These are phyloP conservation scores for Filobasidium wieringae DNA, from an alignment of 768 basidiomycete species.

Conservation along the genomic window DNA sequence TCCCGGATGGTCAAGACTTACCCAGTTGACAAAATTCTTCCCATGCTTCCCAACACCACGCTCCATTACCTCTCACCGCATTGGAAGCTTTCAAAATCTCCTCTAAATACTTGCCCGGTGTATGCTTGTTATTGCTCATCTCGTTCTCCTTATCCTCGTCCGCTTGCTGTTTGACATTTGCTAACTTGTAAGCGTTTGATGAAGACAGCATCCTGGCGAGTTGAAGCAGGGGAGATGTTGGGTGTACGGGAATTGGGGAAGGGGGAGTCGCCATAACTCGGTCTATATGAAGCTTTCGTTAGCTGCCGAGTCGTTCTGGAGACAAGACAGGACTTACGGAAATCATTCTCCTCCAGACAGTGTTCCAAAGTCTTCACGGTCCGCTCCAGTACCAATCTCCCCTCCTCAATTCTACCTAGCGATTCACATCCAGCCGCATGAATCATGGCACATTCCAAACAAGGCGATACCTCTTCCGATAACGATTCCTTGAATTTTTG, in stretches of 20 bases:
- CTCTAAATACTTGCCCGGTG: slow-evolving; percentile 4
- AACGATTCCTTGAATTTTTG: background rate
- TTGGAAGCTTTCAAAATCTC: slow-evolving; percentile 27
- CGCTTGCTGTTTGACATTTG: background rate
- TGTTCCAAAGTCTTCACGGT: background rate
- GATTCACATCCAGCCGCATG: slow-evolving; percentile 26
- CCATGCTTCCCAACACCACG: slow-evolving; percentile 37
- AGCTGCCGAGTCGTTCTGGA: background rate
- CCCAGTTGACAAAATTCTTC: slow-evolving; percentile 34
- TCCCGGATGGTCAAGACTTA: slow-evolving; percentile 14
- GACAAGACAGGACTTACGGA: background rate
- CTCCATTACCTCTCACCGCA: background rate
- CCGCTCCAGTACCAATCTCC: slow-evolving; percentile 1
- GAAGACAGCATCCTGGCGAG: background rate
- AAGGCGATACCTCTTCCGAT: slow-evolving; percentile 8
- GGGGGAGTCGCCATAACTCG: background rate
- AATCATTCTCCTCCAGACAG: background rate
- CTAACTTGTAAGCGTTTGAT: background rate
- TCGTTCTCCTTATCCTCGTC: background rate
- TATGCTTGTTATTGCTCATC: background rate
- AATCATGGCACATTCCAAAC: slow-evolving; percentile 30
- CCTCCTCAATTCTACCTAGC: slow-evolving; percentile 11
- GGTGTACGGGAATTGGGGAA: background rate
- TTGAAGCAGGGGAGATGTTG: background rate
- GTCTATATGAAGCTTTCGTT: background rate